Conservation (phyloP, 768 basidiomycete genomes). For the Lentinula detonsa region DNA sequence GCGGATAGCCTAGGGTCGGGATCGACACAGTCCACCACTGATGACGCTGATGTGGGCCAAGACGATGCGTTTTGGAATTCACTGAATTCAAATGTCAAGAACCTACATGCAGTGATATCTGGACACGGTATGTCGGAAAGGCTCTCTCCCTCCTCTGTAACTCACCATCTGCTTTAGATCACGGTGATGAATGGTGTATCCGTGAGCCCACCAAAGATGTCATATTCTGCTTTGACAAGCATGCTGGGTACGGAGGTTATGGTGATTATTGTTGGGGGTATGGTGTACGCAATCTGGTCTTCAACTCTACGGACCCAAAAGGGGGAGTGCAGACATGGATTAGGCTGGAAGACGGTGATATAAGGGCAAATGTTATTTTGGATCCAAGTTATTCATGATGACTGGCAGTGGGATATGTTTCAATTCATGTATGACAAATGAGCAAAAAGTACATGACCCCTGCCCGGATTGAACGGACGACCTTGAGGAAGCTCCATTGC, state of each 20-base stretch:
- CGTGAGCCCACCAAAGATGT: constrained; percentile 56
- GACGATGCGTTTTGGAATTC: constrained; percentile 62
- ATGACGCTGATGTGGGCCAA: constrained; percentile 29
- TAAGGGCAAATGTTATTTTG: constrained; percentile 46
- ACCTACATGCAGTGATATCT: constrained; percentile 61
- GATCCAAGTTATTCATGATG: constrained; percentile 30
- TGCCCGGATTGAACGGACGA: too few species aligned
- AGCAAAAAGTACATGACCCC: too few species aligned
- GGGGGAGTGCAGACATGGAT: constrained; percentile 57
- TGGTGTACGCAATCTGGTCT: constrained; percentile 60
- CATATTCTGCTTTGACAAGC: constrained; percentile 75
- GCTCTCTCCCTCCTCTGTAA: neutral
- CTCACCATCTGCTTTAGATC: constrained; percentile 33
- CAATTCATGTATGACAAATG: too few species aligned
- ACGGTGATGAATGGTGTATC: constrained; percentile 77
- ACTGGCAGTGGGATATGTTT: too few species aligned
- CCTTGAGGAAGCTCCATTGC: too few species aligned
- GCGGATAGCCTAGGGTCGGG: constrained; percentile 48
- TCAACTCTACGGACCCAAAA: constrained; percentile 42
- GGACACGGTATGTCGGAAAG: constrained; percentile 49
- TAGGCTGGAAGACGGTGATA: constrained; percentile 52
- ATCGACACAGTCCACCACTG: constrained; percentile 52
- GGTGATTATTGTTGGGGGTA: constrained; percentile 15
- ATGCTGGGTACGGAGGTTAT: constrained; percentile 49
- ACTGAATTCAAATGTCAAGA: constrained; percentile 51